These are phyloP conservation scores for Tieghemostelium lacteum DNA, from an alignment of 78 protist species.

Conservation along the genomic window DNA sequence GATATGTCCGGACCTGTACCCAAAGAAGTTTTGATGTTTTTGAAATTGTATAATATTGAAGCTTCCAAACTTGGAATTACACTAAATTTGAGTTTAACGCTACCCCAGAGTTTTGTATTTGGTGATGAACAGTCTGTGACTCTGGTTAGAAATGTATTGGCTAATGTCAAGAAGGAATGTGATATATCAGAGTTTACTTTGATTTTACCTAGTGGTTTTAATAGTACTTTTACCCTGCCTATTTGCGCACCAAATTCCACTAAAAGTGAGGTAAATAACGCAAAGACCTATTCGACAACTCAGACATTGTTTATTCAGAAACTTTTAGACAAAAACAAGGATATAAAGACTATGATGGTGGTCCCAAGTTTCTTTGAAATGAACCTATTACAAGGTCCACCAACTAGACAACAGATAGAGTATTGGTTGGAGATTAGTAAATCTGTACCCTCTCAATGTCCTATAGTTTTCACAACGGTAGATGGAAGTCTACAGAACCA, in stretches of 20 bases:
- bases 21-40: constrained; percentile 8
- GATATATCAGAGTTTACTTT: constrained; percentile 23
- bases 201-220: constrained; percentile 39
- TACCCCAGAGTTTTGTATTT: constrained; percentile 59
- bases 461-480: constrained; percentile 23
- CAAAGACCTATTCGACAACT: constrained; percentile 37
- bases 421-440: constrained; percentile 58
- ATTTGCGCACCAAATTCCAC: constrained; percentile 54
- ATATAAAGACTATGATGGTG: background rate
- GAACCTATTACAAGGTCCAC: constrained; percentile 12
- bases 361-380: constrained; percentile 57
- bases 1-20: background rate
- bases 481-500: constrained; percentile 20
- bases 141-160: background rate
- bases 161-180: background rate
- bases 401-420: constrained; percentile 69
- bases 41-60: background rate
- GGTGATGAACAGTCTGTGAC: background rate
- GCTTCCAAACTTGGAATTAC: background rate
- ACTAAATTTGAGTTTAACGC: constrained; percentile 14
- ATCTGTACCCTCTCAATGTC: background rate
- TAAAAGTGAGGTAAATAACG: constrained; percentile 35
- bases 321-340: background rate
- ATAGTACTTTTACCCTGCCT: constrained; percentile 14
- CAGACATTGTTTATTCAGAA: constrained; percentile 14